Percentiles rank a stretch among this genome's conserved stretches.
Evolutionary conservation across 2,329 filamentous ascomycete genomes (phyloP).

Genomic region (Cladosporium oxysporum): DNA sequence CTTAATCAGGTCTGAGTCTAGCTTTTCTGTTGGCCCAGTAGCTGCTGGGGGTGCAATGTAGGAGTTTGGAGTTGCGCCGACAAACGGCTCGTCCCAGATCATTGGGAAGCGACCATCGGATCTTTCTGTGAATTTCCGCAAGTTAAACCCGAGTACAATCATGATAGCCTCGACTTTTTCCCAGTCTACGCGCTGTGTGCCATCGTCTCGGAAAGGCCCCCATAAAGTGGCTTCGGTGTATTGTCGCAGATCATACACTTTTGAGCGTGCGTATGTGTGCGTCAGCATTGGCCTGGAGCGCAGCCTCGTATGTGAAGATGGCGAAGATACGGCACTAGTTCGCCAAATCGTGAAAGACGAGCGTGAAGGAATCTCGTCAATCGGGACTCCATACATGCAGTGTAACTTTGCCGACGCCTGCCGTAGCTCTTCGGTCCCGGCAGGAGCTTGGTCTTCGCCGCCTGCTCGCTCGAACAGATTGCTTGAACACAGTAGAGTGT

Average conservation of each 20-base stretch:
- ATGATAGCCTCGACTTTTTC: slow-evolving; percentile 76
- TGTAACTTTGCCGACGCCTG: slow-evolving; percentile 73
- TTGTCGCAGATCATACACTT: slow-evolving; percentile 72
- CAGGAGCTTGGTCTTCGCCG: slow-evolving; percentile 39
- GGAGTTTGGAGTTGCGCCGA: slow-evolving; percentile 53
- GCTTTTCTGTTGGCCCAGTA: slow-evolving; percentile 24
- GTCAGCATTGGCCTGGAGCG: slow-evolving; percentile 25
- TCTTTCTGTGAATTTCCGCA: slow-evolving; percentile 49
- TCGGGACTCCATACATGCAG: slow-evolving; percentile 63
- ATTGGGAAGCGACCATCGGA: slow-evolving; percentile 50
- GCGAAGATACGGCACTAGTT: slow-evolving; percentile 23
- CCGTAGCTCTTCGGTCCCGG: slow-evolving; percentile 47
- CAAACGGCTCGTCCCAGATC: slow-evolving; percentile 60
- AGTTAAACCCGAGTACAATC: slow-evolving; percentile 66
- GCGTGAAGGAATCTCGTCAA: slow-evolving; percentile 40
- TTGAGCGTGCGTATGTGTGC: slow-evolving; percentile 62
- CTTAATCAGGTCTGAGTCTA: slow-evolving; percentile 25
- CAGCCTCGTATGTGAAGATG: slow-evolving; percentile 29
- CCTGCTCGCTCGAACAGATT: slow-evolving; percentile 63
- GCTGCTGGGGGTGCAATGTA: slow-evolving; percentile 24
- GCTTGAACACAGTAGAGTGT: slow-evolving; percentile 65
- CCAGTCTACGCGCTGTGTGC: slow-evolving; percentile 68
- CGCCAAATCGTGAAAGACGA: slow-evolving; percentile 31
- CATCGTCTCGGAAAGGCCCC: slow-evolving; percentile 72
- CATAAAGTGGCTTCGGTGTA: slow-evolving; percentile 64